Base-by-base conservation (phyloP, 73 alveolate species). In the Stentor coeruleus region DNA sequence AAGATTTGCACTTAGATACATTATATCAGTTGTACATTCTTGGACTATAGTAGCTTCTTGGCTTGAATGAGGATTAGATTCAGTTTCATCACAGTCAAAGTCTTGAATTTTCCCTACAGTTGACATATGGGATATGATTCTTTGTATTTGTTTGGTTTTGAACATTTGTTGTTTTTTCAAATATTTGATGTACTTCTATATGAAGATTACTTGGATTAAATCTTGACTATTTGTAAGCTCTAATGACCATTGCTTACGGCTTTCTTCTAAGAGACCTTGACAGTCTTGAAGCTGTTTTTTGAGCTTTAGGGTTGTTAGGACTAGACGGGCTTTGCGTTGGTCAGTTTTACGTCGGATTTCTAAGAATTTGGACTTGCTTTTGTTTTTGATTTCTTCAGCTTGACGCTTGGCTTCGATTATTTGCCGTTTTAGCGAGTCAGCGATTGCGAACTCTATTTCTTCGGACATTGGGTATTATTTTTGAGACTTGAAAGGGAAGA, bases 251-350 rank as follows among this genome's bases (percentile, higher is more conserved):
- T 66, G 79, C 37, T 66, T 66, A 11, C 79, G 1, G 33, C 37
- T 66, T 33, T 66, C 79, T 0, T 66, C 79, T 31, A 66, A 33
- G 37, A 26, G 33, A 20, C 49, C 39, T 66, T 66, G n/a, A 14
- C n/a, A 15, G 79, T 66, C 79, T 20, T 66, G 37, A 3, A 66
- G 49, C 79, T 66, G 79, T 40, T 66, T 66, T 66, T 66, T 66
- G n/a, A 66, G 79, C 39, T 66, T 66, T 40, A 66, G 37, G 14
- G 40, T 20, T 20, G n/a, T 26, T 20, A 66, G 79, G 1, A 66
- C 79, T 31, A 66, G 2, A 28, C 79, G n/a, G 1, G 79, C 79
- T 66, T 66, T 66, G n/a, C 79, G n/a, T 66, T 66, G 79, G 79
- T 66, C 79, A 11, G n/a, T 26, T 11, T 20, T 31, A 20, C 79